phyloP scores from a whole-genome alignment of 1,139 yeast genomes.

The Saccharomyces hybrid region DNA sequence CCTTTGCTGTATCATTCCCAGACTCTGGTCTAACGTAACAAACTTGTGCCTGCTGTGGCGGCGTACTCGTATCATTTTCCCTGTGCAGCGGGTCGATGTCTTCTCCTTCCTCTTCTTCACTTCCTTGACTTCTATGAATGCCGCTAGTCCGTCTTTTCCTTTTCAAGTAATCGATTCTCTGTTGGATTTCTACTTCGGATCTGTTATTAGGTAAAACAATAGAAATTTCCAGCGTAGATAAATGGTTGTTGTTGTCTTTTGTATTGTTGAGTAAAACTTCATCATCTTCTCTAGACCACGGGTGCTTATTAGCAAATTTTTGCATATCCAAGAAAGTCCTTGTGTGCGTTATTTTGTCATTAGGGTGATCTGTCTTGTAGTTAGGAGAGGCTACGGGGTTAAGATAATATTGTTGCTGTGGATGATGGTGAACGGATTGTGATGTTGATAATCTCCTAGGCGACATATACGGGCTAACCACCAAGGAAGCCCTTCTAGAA shows the following conservation, averaged over 20 bases:
- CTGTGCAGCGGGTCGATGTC: background rate
- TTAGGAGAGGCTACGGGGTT: background rate
- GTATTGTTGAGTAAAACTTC: constrained; percentile 53
- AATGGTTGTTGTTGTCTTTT: constrained; percentile 39
- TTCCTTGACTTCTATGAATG: constrained; percentile 2
- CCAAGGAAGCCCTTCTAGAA: background rate
- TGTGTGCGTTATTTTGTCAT: background rate
- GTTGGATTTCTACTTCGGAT: constrained; percentile 63
- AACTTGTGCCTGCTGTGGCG: background rate
- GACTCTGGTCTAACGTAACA: background rate
- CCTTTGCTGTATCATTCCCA: background rate
- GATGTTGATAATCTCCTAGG: constrained; percentile 10
- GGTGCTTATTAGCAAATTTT: constrained; percentile 1
- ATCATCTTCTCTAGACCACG: constrained; percentile 46
- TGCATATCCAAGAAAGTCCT: constrained; percentile 3
- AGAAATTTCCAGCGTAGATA: constrained; percentile 67
- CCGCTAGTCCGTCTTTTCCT: constrained; percentile 6
- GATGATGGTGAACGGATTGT: background rate
- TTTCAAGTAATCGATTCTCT: constrained; percentile 51
- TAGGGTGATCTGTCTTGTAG: background rate
- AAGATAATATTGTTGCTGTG: background rate
- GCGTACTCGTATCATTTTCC: background rate
- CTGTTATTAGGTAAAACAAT: constrained; percentile 58
- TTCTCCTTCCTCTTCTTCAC: background rate
- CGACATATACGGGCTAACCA: constrained; percentile 6